Conservation (phyloP, 805 yeast genomes). For the Limtongia smithiae region DNA sequence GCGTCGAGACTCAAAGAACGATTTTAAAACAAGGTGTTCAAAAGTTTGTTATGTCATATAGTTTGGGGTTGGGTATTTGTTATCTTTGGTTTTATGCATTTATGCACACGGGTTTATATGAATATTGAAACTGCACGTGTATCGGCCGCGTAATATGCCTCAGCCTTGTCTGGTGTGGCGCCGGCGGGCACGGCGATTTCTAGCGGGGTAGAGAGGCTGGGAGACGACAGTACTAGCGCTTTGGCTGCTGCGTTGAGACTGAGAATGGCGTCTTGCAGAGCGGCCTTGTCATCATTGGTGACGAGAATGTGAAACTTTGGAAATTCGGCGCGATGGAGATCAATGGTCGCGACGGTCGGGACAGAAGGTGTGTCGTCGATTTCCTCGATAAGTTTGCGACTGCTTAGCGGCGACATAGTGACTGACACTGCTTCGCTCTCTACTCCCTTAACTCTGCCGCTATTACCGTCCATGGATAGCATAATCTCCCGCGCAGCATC, state of each 20-base stretch:
- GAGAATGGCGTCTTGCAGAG: slow-evolving; percentile 8
- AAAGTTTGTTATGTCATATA: slow-evolving; percentile 4
- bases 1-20: slow-evolving; percentile 97
- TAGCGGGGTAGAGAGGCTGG: too few relatives aligned
- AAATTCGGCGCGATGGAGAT: slow-evolving; percentile 6
- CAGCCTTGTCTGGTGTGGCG: neutral
- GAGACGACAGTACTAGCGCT: too few relatives aligned
- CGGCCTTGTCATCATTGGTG: neutral
- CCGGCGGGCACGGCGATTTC: slow-evolving; percentile 5
- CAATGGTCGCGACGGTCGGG: slow-evolving; percentile 1
- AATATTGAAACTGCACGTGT: slow-evolving; percentile 14
- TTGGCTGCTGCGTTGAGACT: slow-evolving; percentile 4
- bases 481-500: too few relatives aligned
- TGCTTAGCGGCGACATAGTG: neutral
- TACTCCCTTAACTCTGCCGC: too few relatives aligned
- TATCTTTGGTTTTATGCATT: neutral
- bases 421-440: too few relatives aligned
- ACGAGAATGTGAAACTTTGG: slow-evolving; percentile 2
- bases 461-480: too few relatives aligned
- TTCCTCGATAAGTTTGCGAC: slow-evolving; percentile 1
- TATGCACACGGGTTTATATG: neutral
- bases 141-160: slow-evolving; percentile 13
- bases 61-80: slow-evolving; percentile 1
- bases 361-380: neutral
- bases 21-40: slow-evolving; percentile 45